Base-by-base conservation (phyloP, 768 basidiomycete genomes). In the Agrocybe pediades region DNA sequence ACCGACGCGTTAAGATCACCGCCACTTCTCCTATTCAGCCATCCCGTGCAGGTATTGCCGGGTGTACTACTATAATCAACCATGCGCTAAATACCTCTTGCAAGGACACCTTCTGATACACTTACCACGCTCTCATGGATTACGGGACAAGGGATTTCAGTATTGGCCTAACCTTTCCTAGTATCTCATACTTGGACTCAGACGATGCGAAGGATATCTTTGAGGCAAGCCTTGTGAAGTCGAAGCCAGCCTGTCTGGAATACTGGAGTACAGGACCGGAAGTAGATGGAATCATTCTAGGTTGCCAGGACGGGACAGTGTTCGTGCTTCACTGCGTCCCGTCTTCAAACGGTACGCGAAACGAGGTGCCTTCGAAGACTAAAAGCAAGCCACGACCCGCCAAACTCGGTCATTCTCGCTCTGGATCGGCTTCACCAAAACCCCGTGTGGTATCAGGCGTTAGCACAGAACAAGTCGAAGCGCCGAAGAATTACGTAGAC, bases 401-500 rank as follows among this genome's bases (percentile, higher is more conserved):
- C 23, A 55, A 55, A 39, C 48, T 55, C 40, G 63, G 73, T 45
- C 62, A 60, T 36, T 52, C 66, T 4, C 62, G 65, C 15, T 73
- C 75, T 19, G 68, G 70, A 9, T 68, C 78, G 20, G 60, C 65
- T 6, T 74, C 75, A 9, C 74, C 76, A 23, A 80, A 84, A 46
- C 79, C 87, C 16, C 77, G 81, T 5, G 79, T 87, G 5, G 87
- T 90, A 1, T 87, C 90, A n/a, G 86, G 84, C 9, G 71, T 93
- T 4, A 88, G 83, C 7, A 73, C 74, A 8, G 87, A 90, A 55
- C 80, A 81, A 54, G 88, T 82, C 0, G 87, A 92, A 65, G 91
- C 90, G 0, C 84, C 88, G 0, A 90, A 82, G 70, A 90, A 84
- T 59, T 86, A 81, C 62, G 86, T 92, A 1, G 92, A 93, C 63